phyloP scores from a whole-genome alignment of 345 rosid species.

The Conringia planisiliqua region DNA sequence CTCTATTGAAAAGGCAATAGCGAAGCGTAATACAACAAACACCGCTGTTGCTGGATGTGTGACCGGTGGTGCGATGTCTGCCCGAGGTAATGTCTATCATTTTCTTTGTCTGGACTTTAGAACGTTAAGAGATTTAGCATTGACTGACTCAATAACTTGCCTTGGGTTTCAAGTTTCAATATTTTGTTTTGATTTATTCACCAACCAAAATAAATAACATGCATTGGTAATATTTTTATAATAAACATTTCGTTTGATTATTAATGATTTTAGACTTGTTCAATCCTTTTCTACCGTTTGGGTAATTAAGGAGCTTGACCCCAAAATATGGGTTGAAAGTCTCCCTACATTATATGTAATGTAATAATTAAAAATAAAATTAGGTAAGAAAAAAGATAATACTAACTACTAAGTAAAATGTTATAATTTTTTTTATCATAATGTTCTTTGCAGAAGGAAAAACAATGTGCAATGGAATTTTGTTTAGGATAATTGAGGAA shows the following conservation, averaged over 20 bases:
- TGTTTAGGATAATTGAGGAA: background rate
- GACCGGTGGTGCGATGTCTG: constrained; percentile 84
- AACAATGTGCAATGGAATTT: background rate
- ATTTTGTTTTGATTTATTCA: background rate
- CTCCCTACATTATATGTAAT: background rate
- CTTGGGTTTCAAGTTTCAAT: background rate
- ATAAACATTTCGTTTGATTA: background rate
- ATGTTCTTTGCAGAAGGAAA: background rate
- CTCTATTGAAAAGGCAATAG: constrained; percentile 56
- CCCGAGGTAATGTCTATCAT: constrained; percentile 54
- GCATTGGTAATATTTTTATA: background rate
- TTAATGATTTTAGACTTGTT: background rate
- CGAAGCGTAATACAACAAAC: constrained; percentile 77
- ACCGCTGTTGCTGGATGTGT: constrained; percentile 86
- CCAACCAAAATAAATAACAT: background rate
- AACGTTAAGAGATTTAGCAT: background rate
- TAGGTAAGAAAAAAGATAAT: background rate
- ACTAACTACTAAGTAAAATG: background rate
- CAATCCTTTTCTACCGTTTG: background rate
- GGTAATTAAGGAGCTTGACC: background rate
- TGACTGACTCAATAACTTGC: background rate
- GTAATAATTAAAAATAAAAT: background rate
- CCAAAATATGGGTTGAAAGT: background rate
- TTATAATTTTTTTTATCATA: background rate
- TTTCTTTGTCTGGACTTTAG: background rate